Evolutionary conservation across 208 protist genomes (phyloP).

Genomic region (Tritrichomonas musculus): DNA sequence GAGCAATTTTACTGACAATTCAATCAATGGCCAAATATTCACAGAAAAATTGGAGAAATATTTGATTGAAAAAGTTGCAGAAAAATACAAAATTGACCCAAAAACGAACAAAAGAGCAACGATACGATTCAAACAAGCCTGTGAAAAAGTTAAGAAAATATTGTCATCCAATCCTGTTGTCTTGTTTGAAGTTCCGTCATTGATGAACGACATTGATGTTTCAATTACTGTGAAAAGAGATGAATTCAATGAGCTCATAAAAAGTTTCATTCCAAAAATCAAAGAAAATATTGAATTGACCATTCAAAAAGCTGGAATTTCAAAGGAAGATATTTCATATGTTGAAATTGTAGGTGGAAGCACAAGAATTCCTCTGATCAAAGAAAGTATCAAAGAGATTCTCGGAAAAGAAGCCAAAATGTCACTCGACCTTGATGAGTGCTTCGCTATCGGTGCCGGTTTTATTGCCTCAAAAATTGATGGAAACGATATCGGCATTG

Average conservation of each 20-base stretch:
- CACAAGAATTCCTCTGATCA: not conserved
- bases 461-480: not conserved
- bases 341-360: not conserved
- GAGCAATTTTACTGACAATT: not conserved
- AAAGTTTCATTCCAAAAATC: not conserved
- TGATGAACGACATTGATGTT: too few species aligned
- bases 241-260: not conserved
- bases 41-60: not conserved
- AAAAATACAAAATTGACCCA: slow-evolving; percentile 40
- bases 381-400: not conserved
- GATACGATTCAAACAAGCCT: not conserved
- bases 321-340: not conserved
- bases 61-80: slow-evolving; percentile 34
- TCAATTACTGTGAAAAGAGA: slow-evolving; percentile 3
- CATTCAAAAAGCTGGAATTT: not conserved
- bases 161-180: slow-evolving; percentile 40
- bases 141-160: slow-evolving; percentile 42
- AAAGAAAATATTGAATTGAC: not conserved
- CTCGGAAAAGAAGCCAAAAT: not conserved
- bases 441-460: not conserved
- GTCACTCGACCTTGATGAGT: not conserved
- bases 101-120: slow-evolving; percentile 29
- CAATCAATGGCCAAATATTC: slow-evolving; percentile 40
- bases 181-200: slow-evolving; percentile 37
- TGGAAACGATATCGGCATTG: not conserved